Evolutionary conservation across 2,329 filamentous ascomycete species (phyloP).

Genomic region (Pleomassaria siparia): DNA sequence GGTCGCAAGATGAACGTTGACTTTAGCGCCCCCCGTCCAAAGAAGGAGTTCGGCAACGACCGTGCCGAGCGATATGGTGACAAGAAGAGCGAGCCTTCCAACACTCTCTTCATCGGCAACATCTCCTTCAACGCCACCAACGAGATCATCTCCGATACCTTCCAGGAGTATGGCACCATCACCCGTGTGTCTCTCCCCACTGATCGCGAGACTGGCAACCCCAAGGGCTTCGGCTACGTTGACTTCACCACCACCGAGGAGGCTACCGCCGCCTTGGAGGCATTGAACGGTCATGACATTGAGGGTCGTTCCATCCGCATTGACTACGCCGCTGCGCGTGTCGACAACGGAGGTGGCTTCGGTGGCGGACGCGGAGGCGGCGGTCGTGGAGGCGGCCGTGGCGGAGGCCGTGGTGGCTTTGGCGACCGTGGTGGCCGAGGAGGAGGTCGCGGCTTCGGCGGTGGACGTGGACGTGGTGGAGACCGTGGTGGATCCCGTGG

Average conservation of each 20-base stretch:
- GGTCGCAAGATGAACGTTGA: slow-evolving; percentile 76
- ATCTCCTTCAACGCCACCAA: slow-evolving; percentile 81
- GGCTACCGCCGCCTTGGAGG: slow-evolving; percentile 71
- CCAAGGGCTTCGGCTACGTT: slow-evolving; percentile 93
- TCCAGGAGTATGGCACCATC: slow-evolving; percentile 69
- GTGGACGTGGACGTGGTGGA: slow-evolving; percentile 52
- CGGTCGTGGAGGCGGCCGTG: slow-evolving; percentile 53
- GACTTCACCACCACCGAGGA: slow-evolving; percentile 81
- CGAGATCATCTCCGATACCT: slow-evolving; percentile 72
- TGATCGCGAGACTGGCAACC: slow-evolving; percentile 77
- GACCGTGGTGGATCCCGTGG: slow-evolving; percentile 50
- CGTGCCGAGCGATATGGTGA: slow-evolving; percentile 76
- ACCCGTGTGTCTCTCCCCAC: slow-evolving; percentile 85
- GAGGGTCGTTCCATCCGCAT: slow-evolving; percentile 75
- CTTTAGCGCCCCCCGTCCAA: slow-evolving; percentile 66
- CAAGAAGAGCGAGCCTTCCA: slow-evolving; percentile 73
- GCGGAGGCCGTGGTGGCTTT: slow-evolving; percentile 50
- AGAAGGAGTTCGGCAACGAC: slow-evolving; percentile 49
- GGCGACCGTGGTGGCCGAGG: slow-evolving; percentile 49
- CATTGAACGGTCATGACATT: slow-evolving; percentile 71
- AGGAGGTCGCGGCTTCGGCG: slow-evolving; percentile 48
- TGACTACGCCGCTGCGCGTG: slow-evolving; percentile 74
- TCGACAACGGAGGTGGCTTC: slow-evolving; percentile 55
- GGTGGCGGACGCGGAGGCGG: slow-evolving; percentile 56
- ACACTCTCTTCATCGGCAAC: slow-evolving; percentile 91